Base-by-base conservation (phyloP, 2,329 filamentous ascomycete genomes). In the Aspergillus fumigatus region DNA sequence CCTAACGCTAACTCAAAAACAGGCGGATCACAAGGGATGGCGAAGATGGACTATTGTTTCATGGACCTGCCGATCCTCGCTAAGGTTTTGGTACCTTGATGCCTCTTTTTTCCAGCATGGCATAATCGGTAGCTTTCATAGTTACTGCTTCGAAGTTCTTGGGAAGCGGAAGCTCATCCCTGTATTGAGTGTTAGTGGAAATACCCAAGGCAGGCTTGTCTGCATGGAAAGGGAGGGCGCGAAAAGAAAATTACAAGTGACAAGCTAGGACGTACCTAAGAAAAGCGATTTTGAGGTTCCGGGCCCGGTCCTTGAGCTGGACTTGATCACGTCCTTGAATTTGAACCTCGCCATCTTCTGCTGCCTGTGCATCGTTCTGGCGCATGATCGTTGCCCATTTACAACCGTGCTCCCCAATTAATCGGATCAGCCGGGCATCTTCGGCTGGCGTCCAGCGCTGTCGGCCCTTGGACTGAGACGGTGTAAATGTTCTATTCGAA, bases 291-390 rank as follows among this genome's bases (percentile, higher is more conserved):
- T 81, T 82, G 56, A 85, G 68, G 58, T 83, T 84, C 51, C 83
- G 74, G 3, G 81, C 82, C 58, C 78, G 79, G 59, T 83, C 80
- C 61, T 82, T 83, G 7, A 85, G 58, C 48, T 82, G 79, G 2
- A 83, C 80, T 57, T 85, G 80, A 5, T 68, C 73, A 2, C 83
- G 74, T 1, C 62, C 59, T 3, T 53, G 55, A 19, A 82, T 64
- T 45, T 69, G 51, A 2, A 67, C 67, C 10, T 69, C 65, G 35
- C 70, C 68, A 50, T 70, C 49, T 52, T 63, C 40, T 4, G 53
- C 62, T 2, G 72, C 73, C 17, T 65, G 65, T 0, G 62, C 48
- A 3, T 62, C 58, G 29, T 74, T 74, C 29, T 65, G 62, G 11
- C 69, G 65, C 23, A 70, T 63, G 48, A 88, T 82, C 0, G 52